phyloP scores from a whole-genome alignment of 495 filamentous ascomycete genomes.

The Penicillium longicatenatum region DNA sequence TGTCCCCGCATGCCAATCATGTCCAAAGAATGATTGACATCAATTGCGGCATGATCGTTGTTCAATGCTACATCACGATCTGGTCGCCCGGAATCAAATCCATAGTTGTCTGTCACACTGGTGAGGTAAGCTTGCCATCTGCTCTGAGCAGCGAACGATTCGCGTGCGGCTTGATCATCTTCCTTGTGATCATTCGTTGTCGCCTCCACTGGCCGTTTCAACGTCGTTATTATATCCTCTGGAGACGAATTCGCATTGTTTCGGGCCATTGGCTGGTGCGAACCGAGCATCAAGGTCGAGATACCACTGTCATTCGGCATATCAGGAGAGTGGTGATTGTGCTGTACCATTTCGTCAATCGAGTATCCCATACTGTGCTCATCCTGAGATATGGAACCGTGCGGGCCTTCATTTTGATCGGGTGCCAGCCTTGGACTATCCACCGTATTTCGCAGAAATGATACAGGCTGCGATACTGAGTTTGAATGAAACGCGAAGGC shows the following conservation, averaged over 20 bases:
- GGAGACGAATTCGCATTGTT: constrained; percentile 9
- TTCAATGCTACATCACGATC: constrained; percentile 71
- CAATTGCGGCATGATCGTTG: constrained; percentile 62
- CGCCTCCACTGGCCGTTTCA: constrained; percentile 7
- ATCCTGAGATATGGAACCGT: constrained; percentile 2
- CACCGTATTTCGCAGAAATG: constrained; percentile 37
- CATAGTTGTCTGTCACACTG: constrained; percentile 55
- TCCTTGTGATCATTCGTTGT: constrained; percentile 4
- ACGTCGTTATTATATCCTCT: neutral
- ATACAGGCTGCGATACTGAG: constrained; percentile 38
- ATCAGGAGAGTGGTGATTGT: neutral
- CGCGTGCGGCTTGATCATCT: constrained; percentile 12
- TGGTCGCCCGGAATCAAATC: constrained; percentile 66
- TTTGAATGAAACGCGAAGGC: constrained; percentile 34
- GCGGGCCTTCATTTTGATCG: constrained; percentile 13
- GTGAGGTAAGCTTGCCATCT: constrained; percentile 47
- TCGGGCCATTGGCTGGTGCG: constrained; percentile 3
- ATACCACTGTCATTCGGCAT: neutral
- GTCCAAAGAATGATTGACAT: constrained; percentile 43
- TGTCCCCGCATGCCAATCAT: constrained; percentile 25
- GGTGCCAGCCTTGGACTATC: constrained; percentile 17
- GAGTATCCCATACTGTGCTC: constrained; percentile 11
- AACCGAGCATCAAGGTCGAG: constrained; percentile 9
- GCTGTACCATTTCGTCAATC: neutral
- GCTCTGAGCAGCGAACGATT: constrained; percentile 27